phyloP scores from a whole-genome alignment of 768 basidiomycete species.

The Boletus insuetus region DNA sequence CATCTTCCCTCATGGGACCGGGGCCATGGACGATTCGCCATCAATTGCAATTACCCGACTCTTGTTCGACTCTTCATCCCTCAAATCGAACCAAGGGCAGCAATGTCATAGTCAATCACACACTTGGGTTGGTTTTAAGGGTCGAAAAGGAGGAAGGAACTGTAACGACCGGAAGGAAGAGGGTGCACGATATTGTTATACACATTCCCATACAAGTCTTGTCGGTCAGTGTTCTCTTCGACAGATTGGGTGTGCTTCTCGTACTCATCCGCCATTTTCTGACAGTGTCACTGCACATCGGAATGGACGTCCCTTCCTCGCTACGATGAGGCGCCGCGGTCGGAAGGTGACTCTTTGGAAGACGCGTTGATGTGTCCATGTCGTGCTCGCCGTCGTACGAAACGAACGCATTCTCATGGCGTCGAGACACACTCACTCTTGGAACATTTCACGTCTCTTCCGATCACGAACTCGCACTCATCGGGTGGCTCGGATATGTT shows the following conservation, averaged over 20 bases:
- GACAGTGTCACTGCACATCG: slow-evolving; percentile 76
- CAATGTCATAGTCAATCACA: slow-evolving; percentile 73
- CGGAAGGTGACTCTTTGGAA: slow-evolving; percentile 2
- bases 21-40: slow-evolving; percentile 87
- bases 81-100: slow-evolving; percentile 61
- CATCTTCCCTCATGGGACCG: slow-evolving; percentile 63
- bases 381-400: slow-evolving; percentile 18
- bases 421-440: background rate
- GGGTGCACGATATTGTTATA: slow-evolving; percentile 84
- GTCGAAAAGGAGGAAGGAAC: slow-evolving; percentile 73
- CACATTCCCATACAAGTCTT: slow-evolving; percentile 85
- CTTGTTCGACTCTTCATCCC: slow-evolving; percentile 62
- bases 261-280: background rate
- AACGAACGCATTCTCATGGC: background rate
- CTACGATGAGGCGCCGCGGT: slow-evolving; percentile 47
- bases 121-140: slow-evolving; percentile 77
- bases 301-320: slow-evolving; percentile 78
- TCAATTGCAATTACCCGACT: slow-evolving; percentile 63
- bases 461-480: slow-evolving; percentile 32
- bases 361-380: slow-evolving; percentile 43
- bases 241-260: background rate
- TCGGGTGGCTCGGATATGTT: slow-evolving; percentile 10
- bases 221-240: slow-evolving; percentile 54
- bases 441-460: slow-evolving; percentile 33
- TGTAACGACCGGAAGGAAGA: slow-evolving; percentile 73